phyloP scores from a whole-genome alignment of 495 filamentous ascomycete genomes.

The Ramalina intermedia region DNA sequence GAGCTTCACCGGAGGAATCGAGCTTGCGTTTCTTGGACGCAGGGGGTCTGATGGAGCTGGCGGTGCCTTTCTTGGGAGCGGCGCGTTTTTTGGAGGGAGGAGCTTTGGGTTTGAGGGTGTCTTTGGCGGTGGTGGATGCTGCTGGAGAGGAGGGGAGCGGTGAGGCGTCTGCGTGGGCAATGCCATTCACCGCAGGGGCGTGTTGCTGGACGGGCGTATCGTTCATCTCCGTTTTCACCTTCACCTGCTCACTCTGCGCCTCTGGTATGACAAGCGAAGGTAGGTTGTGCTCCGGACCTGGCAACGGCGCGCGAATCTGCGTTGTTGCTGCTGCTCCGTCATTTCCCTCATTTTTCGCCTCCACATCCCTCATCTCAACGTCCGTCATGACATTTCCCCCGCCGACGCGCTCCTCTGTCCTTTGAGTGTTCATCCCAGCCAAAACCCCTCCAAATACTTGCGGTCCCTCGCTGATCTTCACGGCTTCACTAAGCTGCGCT shows the following conservation, averaged over 20 bases:
- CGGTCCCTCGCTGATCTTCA: background rate
- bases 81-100: slow-evolving; percentile 25
- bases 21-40: slow-evolving; percentile 42
- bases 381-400: background rate
- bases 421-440: background rate
- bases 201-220: slow-evolving; percentile 1
- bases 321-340: background rate
- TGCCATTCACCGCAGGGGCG: too few relatives aligned
- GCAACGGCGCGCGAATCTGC: slow-evolving; percentile 11
- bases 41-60: slow-evolving; percentile 29
- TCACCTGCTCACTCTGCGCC: slow-evolving; percentile 8
- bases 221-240: slow-evolving; percentile 14
- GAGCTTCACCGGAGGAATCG: slow-evolving; percentile 23
- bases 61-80: slow-evolving; percentile 39
- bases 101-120: slow-evolving; percentile 20
- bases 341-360: background rate
- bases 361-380: background rate
- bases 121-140: slow-evolving; percentile 15
- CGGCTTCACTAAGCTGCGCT: background rate
- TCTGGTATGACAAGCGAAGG: slow-evolving; percentile 1
- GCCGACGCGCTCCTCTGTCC: background rate
- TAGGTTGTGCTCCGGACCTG: background rate
- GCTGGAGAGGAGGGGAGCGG: slow-evolving; percentile 21
- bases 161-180: background rate
- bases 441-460: background rate